phyloP scores from a whole-genome alignment of 345 rosid species.

The Hevea brasiliensis region DNA sequence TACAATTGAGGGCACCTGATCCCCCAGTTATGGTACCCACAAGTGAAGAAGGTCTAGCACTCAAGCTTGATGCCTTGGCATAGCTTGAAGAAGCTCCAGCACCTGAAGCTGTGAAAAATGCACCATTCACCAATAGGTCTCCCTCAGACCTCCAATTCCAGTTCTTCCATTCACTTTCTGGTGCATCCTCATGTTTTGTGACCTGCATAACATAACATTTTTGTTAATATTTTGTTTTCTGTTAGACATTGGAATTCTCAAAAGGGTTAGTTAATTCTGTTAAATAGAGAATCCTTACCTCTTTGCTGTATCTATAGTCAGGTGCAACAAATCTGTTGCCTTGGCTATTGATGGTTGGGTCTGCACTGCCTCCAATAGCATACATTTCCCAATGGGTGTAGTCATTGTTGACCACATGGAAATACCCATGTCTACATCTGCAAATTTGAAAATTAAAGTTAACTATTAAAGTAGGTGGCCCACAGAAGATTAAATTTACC shows the following conservation, averaged over 20 bases:
- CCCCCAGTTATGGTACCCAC: conserved; percentile 24
- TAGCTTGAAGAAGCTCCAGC: conserved; percentile 34
- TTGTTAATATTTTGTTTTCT: not conserved
- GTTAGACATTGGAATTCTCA: not conserved
- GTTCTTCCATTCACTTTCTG: conserved; percentile 30
- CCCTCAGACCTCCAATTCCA: conserved; percentile 41
- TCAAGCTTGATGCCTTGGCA: conserved; percentile 31
- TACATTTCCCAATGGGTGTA: conserved; percentile 38
- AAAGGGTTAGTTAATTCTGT: conserved; percentile 24
- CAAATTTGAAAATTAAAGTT: not conserved
- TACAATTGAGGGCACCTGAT: conserved; percentile 26
- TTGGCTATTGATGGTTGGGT: conserved; percentile 31
- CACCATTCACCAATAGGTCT: conserved; percentile 29
- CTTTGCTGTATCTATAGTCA: conserved; percentile 26
- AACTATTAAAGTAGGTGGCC: not conserved
- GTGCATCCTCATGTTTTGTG: conserved; percentile 36
- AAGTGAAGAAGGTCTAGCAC: conserved; percentile 32
- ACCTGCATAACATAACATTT: conserved; percentile 4
- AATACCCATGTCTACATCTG: conserved; percentile 35
- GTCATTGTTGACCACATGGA: conserved; percentile 38
- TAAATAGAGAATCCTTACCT: conserved; percentile 8
- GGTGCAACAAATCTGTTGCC: conserved; percentile 35
- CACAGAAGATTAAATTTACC: not conserved
- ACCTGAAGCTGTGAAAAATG: conserved; percentile 28
- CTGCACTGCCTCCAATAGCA: conserved; percentile 35